Evolutionary conservation across 2,329 filamentous ascomycete genomes (phyloP), one percentile per base, ranked within the genome.

Genomic region (Aureobasidium sp.): DNA sequence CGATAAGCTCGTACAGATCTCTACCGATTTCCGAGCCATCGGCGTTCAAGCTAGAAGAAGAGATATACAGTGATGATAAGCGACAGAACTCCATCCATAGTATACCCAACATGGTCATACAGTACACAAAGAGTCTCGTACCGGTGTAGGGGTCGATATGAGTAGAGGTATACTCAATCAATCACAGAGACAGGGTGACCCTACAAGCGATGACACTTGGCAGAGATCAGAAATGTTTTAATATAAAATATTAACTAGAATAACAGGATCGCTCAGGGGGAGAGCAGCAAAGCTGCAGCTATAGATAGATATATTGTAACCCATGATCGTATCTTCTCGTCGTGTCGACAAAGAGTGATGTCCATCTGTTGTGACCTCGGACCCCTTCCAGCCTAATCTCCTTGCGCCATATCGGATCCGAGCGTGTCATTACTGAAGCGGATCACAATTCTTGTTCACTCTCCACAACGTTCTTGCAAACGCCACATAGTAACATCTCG

Each of bases 401-500:
- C 27, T 47, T 7, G 11, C 8, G 10, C 29, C 6, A 36, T 36
- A 47, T 16, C 1, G 25, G 36, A 47, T 10, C 20, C 47, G 29
- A 25, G 29, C 7, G 6, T 15, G 25, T 29, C 13, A 13, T 20
- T 16, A 13, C 27, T 36, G 29, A 31, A 36, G 18, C 42, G 36
- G 47, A 25, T 40, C 45, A 48, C 16, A 48, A 29, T 27, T 45
- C 58, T 61, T 31, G 23, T 23, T 56, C 53, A 25, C 16, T 33
- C 23, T 23, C 25, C 31, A 50, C 33, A 9, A 48, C 63, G 18
- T 47, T 45, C 43, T 56, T 58, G 53, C 69, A 71, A 5, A 29
- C 60, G 42, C 48, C 27, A 55, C 69, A 71, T 9, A 70, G 62
- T 43, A 69, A 27, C 64, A 71, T 25, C 4, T 47, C 50, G 65